These are phyloP conservation scores for Phytophthora vignae DNA, from an alignment of 352 stramenopile genomes.

Conservation along the genomic window DNA sequence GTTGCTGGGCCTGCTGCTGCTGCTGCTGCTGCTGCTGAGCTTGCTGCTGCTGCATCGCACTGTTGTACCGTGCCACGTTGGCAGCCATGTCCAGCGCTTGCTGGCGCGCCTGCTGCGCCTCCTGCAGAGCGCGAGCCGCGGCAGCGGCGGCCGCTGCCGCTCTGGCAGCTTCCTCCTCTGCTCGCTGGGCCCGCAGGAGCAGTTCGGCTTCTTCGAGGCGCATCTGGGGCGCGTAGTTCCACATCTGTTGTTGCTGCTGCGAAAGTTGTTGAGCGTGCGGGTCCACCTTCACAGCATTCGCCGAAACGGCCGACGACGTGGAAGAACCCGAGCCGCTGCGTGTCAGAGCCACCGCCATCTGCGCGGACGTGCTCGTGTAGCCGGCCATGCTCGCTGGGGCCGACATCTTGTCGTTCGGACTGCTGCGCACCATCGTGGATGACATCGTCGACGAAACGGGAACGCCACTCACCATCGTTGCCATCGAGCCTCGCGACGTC, in stretches of 20 bases:
- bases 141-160: constrained; percentile 64
- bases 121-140: constrained; percentile 73
- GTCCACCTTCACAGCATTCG: constrained; percentile 35
- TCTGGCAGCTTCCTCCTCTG: constrained; percentile 83
- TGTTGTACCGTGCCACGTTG: constrained; percentile 76
- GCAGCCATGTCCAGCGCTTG: constrained; percentile 88
- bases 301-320: constrained; percentile 37
- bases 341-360: constrained; percentile 41
- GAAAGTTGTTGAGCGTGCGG: constrained; percentile 36
- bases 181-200: constrained; percentile 68
- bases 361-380: constrained; percentile 36
- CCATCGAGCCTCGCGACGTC: constrained; percentile 30
- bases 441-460: constrained; percentile 42
- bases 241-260: constrained; percentile 62
- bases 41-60: constrained; percentile 76
- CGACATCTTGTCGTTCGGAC: constrained; percentile 31
- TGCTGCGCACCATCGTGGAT: constrained; percentile 29
- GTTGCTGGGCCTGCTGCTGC: too few relatives aligned
- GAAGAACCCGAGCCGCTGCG: constrained; percentile 42
- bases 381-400: constrained; percentile 27
- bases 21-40: constrained; percentile 51
- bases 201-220: constrained; percentile 82
- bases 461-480: constrained; percentile 41
- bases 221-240: constrained; percentile 75
- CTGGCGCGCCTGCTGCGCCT: constrained; percentile 78